Evolutionary conservation across 2,329 filamentous ascomycete genomes (phyloP), one percentile per base, ranked within the genome.

Genomic region (Fusarium sp.): DNA sequence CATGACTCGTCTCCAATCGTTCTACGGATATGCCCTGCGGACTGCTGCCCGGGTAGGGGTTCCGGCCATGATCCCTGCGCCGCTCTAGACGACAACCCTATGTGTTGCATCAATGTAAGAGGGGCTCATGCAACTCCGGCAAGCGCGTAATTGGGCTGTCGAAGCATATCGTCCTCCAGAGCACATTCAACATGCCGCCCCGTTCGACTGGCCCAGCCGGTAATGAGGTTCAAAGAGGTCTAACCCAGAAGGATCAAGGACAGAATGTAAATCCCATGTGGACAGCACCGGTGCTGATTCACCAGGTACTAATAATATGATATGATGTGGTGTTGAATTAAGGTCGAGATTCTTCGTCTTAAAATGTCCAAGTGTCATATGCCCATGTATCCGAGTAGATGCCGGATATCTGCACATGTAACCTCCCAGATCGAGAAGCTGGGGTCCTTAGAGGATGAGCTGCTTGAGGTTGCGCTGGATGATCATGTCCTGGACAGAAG

Each of bases 401-500:
- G 36, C 32, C 26, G 23, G 26, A 36, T 46, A 21, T 44, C 21
- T 55, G 36, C 39, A 39, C 26, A 56, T 42, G 39, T 21, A 38
- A 54, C 52, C 42, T 53, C 36, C 26, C 47, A 23, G 48, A 12
- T 44, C 21, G 44, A 40, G 30, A 32, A 39, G 10, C 23, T 12
- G 21, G 23, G 53, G 64, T 63, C 45, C 57, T 73, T 73, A 78
- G 65, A 78, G 67, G 64, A 94, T 92, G 74, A 94, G 82, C 79
- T 91, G 90, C 80, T 93, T 92, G 56, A 94, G 84, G 77, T 94
- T 94, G 76, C 90, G 90, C 79, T 94, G 91, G 74, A 94, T 93
- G 73, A 94, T 92, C 89, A 93, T 95, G 77, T 95, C 92, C 79
- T 95, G 91, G 55, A 95, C 92, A 12, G 91, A 93, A 67, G 87